phyloP scores from a whole-genome alignment of 768 basidiomycete genomes.

The Lentinus brumalis region DNA sequence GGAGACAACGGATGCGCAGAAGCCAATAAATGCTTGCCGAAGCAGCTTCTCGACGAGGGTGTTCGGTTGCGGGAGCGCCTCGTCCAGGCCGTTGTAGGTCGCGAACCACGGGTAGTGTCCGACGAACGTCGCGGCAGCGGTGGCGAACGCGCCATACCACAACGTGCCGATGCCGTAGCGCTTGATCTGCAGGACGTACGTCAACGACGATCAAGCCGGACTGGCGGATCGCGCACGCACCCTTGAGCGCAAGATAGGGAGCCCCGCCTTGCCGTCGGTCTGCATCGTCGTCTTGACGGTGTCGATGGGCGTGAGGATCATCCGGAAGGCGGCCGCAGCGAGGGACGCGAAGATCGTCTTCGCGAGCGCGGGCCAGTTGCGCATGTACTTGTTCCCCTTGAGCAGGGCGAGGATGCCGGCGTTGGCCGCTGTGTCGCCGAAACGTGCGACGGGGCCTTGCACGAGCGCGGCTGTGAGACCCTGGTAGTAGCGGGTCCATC shows the following conservation, averaged over 20 bases:
- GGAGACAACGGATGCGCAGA: constrained; percentile 80
- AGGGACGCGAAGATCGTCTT: constrained; percentile 82
- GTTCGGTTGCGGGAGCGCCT: constrained; percentile 56
- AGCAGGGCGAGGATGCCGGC: constrained; percentile 88
- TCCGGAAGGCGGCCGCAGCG: constrained; percentile 83
- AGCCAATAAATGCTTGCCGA: constrained; percentile 91
- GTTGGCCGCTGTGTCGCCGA: constrained; percentile 96
- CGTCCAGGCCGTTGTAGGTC: constrained; percentile 82
- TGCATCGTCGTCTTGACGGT: constrained; percentile 96
- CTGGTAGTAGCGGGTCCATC: constrained; percentile 83
- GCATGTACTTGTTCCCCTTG: constrained; percentile 72
- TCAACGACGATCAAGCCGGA: not conserved
- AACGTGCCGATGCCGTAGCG: constrained; percentile 74
- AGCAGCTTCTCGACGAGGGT: constrained; percentile 58
- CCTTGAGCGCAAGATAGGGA: constrained; percentile 64
- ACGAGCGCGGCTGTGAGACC: constrained; percentile 85
- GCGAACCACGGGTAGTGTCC: constrained; percentile 93
- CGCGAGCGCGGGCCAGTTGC: constrained; percentile 56
- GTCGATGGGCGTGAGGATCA: constrained; percentile 91
- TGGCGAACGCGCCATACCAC: constrained; percentile 92
- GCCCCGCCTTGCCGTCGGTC: constrained; percentile 77
- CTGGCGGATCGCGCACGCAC: constrained; percentile 38
- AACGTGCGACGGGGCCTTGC: constrained; percentile 82
- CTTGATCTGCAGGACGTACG: constrained; percentile 50
- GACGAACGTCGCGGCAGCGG: constrained; percentile 91